phyloP scores from a whole-genome alignment of 495 filamentous ascomycete species.

The Geoglossum glabrum region DNA sequence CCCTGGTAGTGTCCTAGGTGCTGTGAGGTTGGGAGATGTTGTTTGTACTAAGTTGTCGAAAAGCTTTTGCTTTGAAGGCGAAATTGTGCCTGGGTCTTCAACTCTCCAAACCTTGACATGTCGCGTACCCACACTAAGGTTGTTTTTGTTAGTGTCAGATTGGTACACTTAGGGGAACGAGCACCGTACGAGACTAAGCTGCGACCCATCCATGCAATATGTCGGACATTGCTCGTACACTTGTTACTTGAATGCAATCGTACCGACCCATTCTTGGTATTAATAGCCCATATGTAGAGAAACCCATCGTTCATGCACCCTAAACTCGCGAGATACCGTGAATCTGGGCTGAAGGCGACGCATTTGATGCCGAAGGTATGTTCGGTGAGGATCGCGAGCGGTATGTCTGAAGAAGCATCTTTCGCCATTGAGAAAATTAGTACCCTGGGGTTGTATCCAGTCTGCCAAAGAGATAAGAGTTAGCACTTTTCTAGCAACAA shows the following conservation, averaged over 20 bases:
- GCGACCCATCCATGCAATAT: constrained; percentile 64
- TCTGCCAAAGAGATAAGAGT: constrained; percentile 22
- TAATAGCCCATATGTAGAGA: constrained; percentile 76
- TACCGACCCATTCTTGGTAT: constrained; percentile 62
- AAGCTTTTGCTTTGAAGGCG: constrained; percentile 28
- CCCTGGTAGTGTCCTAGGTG: constrained; percentile 26
- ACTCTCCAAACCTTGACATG: constrained; percentile 90
- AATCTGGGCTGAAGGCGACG: constrained; percentile 76
- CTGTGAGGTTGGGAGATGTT: constrained; percentile 11
- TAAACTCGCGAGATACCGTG: constrained; percentile 70
- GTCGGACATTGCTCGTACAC: constrained; percentile 64
- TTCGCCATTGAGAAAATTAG: constrained; percentile 65
- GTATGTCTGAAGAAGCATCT: constrained; percentile 57
- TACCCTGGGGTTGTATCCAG: constrained; percentile 80
- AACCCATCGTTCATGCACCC: constrained; percentile 85
- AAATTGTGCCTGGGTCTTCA: constrained; percentile 33
- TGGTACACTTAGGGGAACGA: not conserved
- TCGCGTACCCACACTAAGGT: constrained; percentile 59
- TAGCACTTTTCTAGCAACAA: not conserved
- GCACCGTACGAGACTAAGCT: constrained; percentile 39
- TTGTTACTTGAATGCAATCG: constrained; percentile 82
- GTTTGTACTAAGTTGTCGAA: constrained; percentile 17
- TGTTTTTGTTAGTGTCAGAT: not conserved
- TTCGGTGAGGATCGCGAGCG: constrained; percentile 69
- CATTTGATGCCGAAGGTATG: constrained; percentile 79